Conservation (phyloP, 2,329 filamentous ascomycete species). For the Lasiodiplodia citricola region DNA sequence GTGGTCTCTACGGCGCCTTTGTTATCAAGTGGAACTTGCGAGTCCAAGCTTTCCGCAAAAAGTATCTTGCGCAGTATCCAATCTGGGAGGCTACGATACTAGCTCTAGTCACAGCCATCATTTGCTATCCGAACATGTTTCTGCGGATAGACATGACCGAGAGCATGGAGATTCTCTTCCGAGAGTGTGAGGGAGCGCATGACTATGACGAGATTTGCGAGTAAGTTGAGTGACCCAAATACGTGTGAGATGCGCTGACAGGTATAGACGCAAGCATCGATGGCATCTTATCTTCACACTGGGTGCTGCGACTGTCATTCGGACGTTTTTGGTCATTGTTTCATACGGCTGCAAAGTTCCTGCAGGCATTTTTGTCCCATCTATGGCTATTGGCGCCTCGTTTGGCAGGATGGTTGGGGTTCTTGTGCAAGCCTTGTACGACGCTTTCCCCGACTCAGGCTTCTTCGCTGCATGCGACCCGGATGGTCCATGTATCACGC, state of each 20-base stretch:
- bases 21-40: constrained; percentile 98
- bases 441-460: constrained; percentile 77
- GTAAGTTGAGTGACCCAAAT: constrained; percentile 48
- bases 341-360: constrained; percentile 98
- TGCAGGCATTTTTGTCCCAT: constrained; percentile 96
- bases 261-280: constrained; percentile 64
- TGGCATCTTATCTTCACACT: constrained; percentile 81
- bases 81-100: constrained; percentile 85
- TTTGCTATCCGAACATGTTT: constrained; percentile 98
- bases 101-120: constrained; percentile 80
- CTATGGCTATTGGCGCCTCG: constrained; percentile 94
- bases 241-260: constrained; percentile 30
- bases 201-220: constrained; percentile 93
- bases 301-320: constrained; percentile 76
- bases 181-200: constrained; percentile 87
- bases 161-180: constrained; percentile 97
- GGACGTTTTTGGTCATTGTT: constrained; percentile 86
- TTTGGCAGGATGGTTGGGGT: constrained; percentile 96
- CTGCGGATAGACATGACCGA: constrained; percentile 98
- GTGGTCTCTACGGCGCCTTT: constrained; percentile 92
- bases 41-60: constrained; percentile 90
- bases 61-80: constrained; percentile 82
- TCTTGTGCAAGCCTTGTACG: constrained; percentile 85
- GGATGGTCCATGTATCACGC: constrained; percentile 94
- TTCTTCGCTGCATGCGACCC: constrained; percentile 91